A percentile compares a stretch with the other conserved stretches of the same genome.
These are phyloP conservation scores for Nothophoma quercina DNA, from an alignment of 2,329 filamentous ascomycete genomes.

Conservation along the genomic window DNA sequence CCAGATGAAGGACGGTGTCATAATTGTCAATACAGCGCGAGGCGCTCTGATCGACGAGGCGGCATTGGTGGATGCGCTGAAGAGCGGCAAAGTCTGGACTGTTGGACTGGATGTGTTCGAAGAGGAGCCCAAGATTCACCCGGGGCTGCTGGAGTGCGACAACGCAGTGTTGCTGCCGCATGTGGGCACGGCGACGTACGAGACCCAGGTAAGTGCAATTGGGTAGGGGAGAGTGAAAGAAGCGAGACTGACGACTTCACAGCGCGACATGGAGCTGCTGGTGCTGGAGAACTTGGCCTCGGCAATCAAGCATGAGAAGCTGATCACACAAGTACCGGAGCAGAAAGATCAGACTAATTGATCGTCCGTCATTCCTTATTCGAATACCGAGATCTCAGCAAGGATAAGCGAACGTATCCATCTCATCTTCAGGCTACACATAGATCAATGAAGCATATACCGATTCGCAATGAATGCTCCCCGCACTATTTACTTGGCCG, in stretches of 20 bases:
- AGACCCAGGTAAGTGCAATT: constrained; percentile 59
- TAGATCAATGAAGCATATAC: constrained; percentile 17
- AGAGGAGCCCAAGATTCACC: constrained; percentile 62
- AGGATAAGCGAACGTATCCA: neutral
- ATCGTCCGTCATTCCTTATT: constrained; percentile 10
- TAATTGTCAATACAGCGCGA: constrained; percentile 66
- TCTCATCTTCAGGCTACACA: neutral
- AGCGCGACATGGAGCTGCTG: constrained; percentile 66
- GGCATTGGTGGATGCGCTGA: constrained; percentile 61
- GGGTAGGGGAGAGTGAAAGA: neutral
- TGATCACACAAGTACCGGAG: constrained; percentile 68
- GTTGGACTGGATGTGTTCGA: constrained; percentile 67
- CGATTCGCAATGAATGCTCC: neutral
- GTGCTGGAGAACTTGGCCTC: constrained; percentile 65
- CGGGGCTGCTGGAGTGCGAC: constrained; percentile 58
- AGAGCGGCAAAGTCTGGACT: constrained; percentile 62
- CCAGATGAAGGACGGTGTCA: constrained; percentile 63
- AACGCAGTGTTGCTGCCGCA: constrained; percentile 66
- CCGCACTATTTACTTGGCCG: neutral
- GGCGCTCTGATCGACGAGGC: constrained; percentile 65
- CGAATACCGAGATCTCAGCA: neutral
- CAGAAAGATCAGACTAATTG: constrained; percentile 56
- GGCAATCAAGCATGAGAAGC: constrained; percentile 63
- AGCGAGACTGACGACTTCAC: constrained; percentile 20
- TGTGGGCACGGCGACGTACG: constrained; percentile 66